Base-by-base conservation (phyloP, 768 basidiomycete species). In the Mycena pura region DNA sequence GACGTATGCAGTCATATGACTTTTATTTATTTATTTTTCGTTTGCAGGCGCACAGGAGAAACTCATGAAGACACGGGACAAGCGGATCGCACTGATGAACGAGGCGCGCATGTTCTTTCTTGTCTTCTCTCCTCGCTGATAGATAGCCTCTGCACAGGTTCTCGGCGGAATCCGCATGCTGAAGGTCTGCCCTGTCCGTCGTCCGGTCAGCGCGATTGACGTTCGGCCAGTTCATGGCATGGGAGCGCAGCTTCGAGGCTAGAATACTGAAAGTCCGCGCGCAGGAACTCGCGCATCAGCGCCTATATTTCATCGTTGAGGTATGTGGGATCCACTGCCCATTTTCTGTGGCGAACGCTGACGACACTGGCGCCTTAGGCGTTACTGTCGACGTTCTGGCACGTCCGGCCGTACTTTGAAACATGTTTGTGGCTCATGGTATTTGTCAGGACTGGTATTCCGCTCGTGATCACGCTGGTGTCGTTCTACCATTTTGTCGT, bases 91-190 rank as follows among this genome's bases (percentile, higher is more conserved):
- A 2, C 73, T 91, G 29, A 91, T 90, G 89, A 92, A 92, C 67
- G 90, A 92, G 82, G 82, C 89, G 56, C 69, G 84, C 14, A 82
- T 84, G 34, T 83, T 77, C 85, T 53, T 86, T 86, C 73, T 57
- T 86, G 73, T 56, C 36, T 31, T 36, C 34, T 51, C 25, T 14
- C 32, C 19, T 52, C 28, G 34, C 46, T 39, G 11, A 34, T 27
- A n/a, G 8, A 39, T 11, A 5, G 22, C 21, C n/a, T 36, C 57
- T 38, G 45, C 17, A 19, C 60, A 96, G 89, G 86, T 95, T 61
- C 78, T 95, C 11, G 92, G 93, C 48, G 93, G 85, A 10, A 95
- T 96, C 57, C 84, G 93, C 31, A 96, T 95, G 93, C 84, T 95
- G 63, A 95, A 96, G 70, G 81, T 80, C 44, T 24, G 47, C 38